A percentile compares a stretch with the other conserved stretches of the same genome.
These are phyloP conservation scores for Hypoxylon sp. DNA, from an alignment of 2,329 filamentous ascomycete species.

Conservation along the genomic window DNA sequence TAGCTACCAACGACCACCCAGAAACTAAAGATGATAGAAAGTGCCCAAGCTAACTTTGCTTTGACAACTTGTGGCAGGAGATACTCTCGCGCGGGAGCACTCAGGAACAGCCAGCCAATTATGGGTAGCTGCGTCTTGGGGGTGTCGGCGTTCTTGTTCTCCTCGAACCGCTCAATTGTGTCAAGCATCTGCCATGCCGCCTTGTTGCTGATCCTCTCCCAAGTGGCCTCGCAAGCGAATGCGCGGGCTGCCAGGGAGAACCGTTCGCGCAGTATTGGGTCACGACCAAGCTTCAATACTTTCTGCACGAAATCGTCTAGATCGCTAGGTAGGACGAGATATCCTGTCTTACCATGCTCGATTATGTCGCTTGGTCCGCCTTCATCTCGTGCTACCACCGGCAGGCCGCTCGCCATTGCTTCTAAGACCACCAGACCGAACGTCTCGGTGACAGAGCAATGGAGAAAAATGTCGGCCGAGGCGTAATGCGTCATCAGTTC, in stretches of 20 bases:
- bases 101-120: slow-evolving; percentile 63
- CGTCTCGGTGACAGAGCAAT: slow-evolving; percentile 80
- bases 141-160: slow-evolving; percentile 47
- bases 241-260: slow-evolving; percentile 66
- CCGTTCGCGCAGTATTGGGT: slow-evolving; percentile 59
- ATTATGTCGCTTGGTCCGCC: slow-evolving; percentile 79
- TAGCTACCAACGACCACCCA: slow-evolving; percentile 66
- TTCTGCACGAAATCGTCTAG: slow-evolving; percentile 70
- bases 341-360: slow-evolving; percentile 71
- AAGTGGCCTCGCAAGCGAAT: slow-evolving; percentile 75
- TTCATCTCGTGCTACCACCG: slow-evolving; percentile 77
- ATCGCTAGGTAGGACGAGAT: slow-evolving; percentile 72
- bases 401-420: slow-evolving; percentile 78
- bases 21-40: slow-evolving; percentile 64
- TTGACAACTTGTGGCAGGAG: slow-evolving; percentile 58
- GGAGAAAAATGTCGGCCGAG: slow-evolving; percentile 77
- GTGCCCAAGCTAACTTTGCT: slow-evolving; percentile 61
- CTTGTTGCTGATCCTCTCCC: slow-evolving; percentile 80
- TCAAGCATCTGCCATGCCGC: slow-evolving; percentile 75
- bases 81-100: slow-evolving; percentile 57
- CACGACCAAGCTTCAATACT: slow-evolving; percentile 64
- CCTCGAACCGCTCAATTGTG: slow-evolving; percentile 63
- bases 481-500: slow-evolving; percentile 77
- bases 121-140: slow-evolving; percentile 53
- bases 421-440: slow-evolving; percentile 80